Evolutionary conservation across 164 flowering plant species (phyloP).

Genomic region (Vitis riparia): DNA sequence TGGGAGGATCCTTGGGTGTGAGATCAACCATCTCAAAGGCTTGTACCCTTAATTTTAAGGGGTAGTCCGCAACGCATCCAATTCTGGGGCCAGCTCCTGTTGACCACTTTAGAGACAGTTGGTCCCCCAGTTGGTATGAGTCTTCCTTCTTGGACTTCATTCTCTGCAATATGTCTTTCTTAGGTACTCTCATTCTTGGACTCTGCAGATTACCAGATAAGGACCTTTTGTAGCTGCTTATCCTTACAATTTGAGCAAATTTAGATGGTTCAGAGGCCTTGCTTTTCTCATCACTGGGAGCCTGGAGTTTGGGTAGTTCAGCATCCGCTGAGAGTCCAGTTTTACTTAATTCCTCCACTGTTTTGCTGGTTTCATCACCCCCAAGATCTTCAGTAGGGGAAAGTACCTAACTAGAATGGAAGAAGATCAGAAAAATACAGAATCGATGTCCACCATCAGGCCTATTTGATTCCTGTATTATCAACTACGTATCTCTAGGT

Average conservation of each 20-base stretch:
- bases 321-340: background rate
- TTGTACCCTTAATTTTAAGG: constrained; percentile 14
- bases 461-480: no score
- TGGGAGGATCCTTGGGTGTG: constrained; percentile 8
- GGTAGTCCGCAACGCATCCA: constrained; percentile 27
- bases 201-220: constrained; percentile 7
- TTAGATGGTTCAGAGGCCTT: background rate
- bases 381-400: background rate
- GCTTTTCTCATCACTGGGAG: background rate
- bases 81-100: constrained; percentile 30
- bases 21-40: constrained; percentile 19
- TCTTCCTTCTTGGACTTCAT: constrained; percentile 20
- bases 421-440: background rate
- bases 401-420: background rate
- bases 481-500: no score
- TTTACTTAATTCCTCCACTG: background rate
- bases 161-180: constrained; percentile 15
- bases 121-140: constrained; percentile 23
- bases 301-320: background rate
- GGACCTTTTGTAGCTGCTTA: constrained; percentile 5
- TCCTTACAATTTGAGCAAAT: background rate
- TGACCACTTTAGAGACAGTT: constrained; percentile 23
- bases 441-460: no score
- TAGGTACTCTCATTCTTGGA: constrained; percentile 12
- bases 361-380: background rate